phyloP scores from a whole-genome alignment of 208 protist genomes.

The Trypanosoma mega region DNA sequence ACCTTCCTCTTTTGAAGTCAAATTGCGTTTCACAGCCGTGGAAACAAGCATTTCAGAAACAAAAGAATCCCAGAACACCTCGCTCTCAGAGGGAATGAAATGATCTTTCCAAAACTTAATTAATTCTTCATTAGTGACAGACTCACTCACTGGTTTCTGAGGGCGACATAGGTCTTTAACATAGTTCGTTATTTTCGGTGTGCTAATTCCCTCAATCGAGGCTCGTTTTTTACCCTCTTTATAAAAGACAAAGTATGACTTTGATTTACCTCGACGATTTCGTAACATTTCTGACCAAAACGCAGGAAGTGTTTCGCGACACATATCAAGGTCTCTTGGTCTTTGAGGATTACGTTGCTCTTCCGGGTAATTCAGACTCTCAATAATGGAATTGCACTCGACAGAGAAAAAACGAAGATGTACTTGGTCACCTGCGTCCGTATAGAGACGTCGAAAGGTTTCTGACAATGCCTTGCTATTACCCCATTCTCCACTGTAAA shows the following conservation, averaged over 20 bases:
- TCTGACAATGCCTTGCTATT: conserved; percentile 78
- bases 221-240: conserved; percentile 77
- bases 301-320: conserved; percentile 54
- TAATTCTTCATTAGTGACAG: conserved; percentile 64
- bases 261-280: conserved; percentile 67
- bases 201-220: conserved; percentile 82
- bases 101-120: conserved; percentile 74
- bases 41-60: conserved; percentile 33
- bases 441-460: conserved; percentile 84
- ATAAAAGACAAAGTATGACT: conserved; percentile 88
- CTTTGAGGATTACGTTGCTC: conserved; percentile 31
- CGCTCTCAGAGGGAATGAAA: conserved; percentile 63
- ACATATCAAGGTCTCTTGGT: conserved; percentile 38
- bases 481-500: conserved; percentile 90
- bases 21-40: background rate
- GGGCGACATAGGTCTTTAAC: conserved; percentile 71
- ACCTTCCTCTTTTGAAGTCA: conserved; percentile 8
- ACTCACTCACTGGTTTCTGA: conserved; percentile 74
- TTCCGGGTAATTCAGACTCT: conserved; percentile 53
- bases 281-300: conserved; percentile 67
- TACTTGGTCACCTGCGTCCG: conserved; percentile 71
- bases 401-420: conserved; percentile 85
- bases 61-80: conserved; percentile 57
- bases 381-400: conserved; percentile 79
- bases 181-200: conserved; percentile 73